A percentile compares a stretch with the other conserved stretches of the same genome.
phyloP scores from a whole-genome alignment of 2,329 filamentous ascomycete genomes.

The Colletotrichum sp. region DNA sequence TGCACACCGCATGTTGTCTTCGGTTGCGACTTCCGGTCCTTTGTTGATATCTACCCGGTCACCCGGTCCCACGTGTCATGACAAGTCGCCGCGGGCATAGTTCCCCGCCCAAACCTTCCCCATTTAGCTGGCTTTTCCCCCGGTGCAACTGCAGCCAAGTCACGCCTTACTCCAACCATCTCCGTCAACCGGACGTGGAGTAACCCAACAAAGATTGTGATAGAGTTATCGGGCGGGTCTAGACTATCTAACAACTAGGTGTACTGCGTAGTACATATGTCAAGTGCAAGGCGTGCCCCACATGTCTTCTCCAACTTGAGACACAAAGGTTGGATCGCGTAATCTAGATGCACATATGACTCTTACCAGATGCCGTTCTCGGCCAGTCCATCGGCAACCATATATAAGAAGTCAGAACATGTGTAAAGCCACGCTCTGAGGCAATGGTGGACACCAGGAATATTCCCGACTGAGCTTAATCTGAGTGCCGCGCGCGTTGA shows the following conservation, averaged over 20 bases:
- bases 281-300: neutral
- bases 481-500: neutral
- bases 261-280: neutral
- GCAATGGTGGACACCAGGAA: neutral
- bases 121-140: neutral
- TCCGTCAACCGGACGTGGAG: constrained; percentile 1
- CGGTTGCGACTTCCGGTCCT: neutral
- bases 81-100: neutral
- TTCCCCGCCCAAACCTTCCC: neutral
- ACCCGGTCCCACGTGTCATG: neutral
- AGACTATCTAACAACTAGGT: neutral
- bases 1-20: neutral
- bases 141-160: neutral
- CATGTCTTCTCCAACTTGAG: neutral
- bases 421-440: neutral
- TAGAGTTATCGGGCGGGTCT: neutral
- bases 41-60: neutral
- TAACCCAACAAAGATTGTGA: neutral
- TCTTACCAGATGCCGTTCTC: neutral
- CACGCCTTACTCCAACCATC: neutral
- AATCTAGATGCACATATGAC: neutral
- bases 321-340: neutral
- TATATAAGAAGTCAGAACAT: neutral
- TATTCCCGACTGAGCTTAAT: neutral
- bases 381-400: neutral